Evolutionary conservation across 306 rosid genomes (phyloP).

Genomic region (Ormosia emarginata): DNA sequence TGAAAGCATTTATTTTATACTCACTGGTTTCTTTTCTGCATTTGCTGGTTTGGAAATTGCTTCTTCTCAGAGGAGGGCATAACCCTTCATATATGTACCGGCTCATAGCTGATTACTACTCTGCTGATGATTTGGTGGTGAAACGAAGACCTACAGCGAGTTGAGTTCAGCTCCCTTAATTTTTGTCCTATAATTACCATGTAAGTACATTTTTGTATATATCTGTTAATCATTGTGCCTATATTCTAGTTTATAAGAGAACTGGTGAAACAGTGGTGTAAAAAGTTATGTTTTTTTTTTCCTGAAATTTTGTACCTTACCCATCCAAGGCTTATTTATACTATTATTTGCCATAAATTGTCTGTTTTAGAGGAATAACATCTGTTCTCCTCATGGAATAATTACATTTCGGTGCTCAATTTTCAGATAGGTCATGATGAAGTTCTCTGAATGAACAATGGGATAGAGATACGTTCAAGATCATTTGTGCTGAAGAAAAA

Average conservation of each 20-base stretch:
- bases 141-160: slow-evolving; percentile 56
- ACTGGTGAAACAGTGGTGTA: neutral
- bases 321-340: neutral
- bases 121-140: slow-evolving; percentile 92
- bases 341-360: slow-evolving; percentile 1
- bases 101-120: slow-evolving; percentile 91
- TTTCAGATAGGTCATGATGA: slow-evolving; percentile 27
- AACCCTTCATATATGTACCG: slow-evolving; percentile 95
- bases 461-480: slow-evolving; percentile 4
- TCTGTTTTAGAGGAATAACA: neutral
- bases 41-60: slow-evolving; percentile 18
- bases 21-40: slow-evolving; percentile 16
- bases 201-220: neutral
- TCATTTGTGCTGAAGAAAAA: neutral
- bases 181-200: slow-evolving; percentile 29
- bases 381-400: neutral
- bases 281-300: neutral
- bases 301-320: too few relatives aligned
- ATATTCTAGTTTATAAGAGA: neutral
- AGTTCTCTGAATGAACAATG: slow-evolving; percentile 4
- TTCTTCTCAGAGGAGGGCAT: slow-evolving; percentile 83
- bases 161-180: slow-evolving; percentile 39
- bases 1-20: neutral
- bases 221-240: neutral
- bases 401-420: slow-evolving; percentile 11